These are phyloP conservation scores for Hemisphaericaspora xylofermentans DNA, from an alignment of 1,139 yeast species.

Conservation along the genomic window DNA sequence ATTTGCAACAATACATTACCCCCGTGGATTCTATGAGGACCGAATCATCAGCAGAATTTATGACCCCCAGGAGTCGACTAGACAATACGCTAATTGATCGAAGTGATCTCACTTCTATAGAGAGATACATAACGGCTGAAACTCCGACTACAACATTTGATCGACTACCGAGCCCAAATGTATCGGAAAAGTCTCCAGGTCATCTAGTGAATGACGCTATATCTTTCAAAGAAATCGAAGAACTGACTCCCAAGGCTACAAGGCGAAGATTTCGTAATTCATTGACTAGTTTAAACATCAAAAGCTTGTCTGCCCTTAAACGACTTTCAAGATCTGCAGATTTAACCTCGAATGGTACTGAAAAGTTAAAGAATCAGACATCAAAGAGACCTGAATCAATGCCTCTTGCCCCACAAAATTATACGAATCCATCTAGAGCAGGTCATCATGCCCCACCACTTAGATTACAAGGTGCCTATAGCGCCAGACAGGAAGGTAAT, in stretches of 20 bases:
- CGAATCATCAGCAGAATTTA: not conserved
- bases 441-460: not conserved
- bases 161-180: not conserved
- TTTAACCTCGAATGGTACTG: not conserved
- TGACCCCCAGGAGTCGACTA: not conserved
- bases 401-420: not conserved
- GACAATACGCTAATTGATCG: not conserved
- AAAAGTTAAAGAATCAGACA: not conserved
- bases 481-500: not conserved
- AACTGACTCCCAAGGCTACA: not conserved
- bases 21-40: not conserved
- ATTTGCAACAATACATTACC: conserved; percentile 2
- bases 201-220: not conserved
- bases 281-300: not conserved
- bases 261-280: not conserved
- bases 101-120: not conserved
- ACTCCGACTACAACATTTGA: not conserved
- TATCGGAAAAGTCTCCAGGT: not conserved
- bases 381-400: not conserved
- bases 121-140: not conserved
- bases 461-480: not conserved
- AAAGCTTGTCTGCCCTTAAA: not conserved
- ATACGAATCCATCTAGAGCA: not conserved
- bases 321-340: not conserved
- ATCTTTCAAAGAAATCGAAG: not conserved